A percentile compares a stretch with the other conserved stretches of the same genome.
These are phyloP conservation scores for Picea abies DNA, from an alignment of 83 land plant species.

Conservation along the genomic window DNA sequence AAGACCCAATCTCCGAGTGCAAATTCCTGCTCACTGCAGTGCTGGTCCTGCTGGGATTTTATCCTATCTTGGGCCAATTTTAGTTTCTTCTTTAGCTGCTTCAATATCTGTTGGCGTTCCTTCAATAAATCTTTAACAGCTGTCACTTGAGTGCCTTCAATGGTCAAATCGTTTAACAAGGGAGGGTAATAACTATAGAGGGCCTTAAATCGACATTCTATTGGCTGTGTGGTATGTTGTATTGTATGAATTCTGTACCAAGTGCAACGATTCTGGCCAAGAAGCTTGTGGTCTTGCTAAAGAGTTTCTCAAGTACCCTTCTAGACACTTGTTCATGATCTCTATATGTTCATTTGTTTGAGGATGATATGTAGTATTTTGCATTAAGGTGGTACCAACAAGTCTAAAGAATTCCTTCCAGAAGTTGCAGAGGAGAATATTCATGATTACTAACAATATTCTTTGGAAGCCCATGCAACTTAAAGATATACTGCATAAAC, in stretches of 20 bases:
- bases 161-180: neutral
- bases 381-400: neutral
- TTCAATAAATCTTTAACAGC: neutral
- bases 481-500: too few relatives aligned
- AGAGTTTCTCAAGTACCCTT: neutral
- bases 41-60: neutral
- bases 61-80: neutral
- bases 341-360: neutral
- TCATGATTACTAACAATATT: too few relatives aligned
- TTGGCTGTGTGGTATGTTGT: neutral
- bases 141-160: neutral
- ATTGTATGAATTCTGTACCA: too few relatives aligned
- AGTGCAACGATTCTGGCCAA: neutral
- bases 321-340: neutral
- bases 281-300: neutral
- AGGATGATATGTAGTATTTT: neutral
- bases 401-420: neutral
- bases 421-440: too few relatives aligned
- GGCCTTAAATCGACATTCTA: neutral
- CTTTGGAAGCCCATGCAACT: too few relatives aligned
- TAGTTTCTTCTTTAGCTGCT: neutral
- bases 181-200: neutral
- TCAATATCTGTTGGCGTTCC: neutral
- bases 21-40: neutral
- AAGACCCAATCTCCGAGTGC: neutral